phyloP scores from a whole-genome alignment of 176 grass and related monocot species.

The Ananas comosus region DNA sequence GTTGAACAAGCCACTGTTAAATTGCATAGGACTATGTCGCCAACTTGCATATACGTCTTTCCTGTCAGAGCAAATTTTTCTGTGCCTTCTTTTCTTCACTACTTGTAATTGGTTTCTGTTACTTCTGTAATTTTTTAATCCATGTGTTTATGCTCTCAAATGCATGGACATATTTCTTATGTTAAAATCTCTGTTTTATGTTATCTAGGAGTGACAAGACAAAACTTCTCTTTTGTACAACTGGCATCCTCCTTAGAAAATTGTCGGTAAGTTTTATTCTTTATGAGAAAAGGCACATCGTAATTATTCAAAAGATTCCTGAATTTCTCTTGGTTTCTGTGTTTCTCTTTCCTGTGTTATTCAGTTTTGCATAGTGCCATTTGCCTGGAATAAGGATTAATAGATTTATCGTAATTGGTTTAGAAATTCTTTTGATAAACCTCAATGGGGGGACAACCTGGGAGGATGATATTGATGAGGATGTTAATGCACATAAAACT shows the following conservation, averaged over 20 bases:
- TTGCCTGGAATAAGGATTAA: not conserved
- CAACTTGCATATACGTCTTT: not conserved
- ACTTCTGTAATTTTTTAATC: slow-evolving; percentile 12
- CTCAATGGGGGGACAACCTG: not conserved
- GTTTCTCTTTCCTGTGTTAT: not conserved
- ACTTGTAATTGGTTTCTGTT: slow-evolving; percentile 15
- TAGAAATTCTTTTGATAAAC: not conserved
- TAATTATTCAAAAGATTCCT: slow-evolving; percentile 3
- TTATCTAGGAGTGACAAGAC: slow-evolving; percentile 76
- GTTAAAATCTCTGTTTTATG: slow-evolving; percentile 17
- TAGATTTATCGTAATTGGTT: not conserved
- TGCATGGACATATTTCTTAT: slow-evolving; percentile 10
- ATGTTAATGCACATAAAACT: not conserved
- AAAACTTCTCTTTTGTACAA: slow-evolving; percentile 93
- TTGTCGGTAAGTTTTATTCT: slow-evolving; percentile 52
- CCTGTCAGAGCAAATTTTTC: not conserved
- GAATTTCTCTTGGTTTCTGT: not conserved
- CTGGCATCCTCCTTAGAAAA: slow-evolving; percentile 93
- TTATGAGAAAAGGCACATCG: not conserved
- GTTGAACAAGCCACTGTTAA: not conserved
- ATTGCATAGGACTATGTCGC: not conserved
- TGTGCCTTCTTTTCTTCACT: not conserved
- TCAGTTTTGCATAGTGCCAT: not conserved
- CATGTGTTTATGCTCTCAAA: slow-evolving; percentile 8
- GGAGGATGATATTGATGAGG: not conserved